These are phyloP conservation scores for Penicillium turbatum DNA, from an alignment of 495 filamentous ascomycete genomes.

Conservation along the genomic window DNA sequence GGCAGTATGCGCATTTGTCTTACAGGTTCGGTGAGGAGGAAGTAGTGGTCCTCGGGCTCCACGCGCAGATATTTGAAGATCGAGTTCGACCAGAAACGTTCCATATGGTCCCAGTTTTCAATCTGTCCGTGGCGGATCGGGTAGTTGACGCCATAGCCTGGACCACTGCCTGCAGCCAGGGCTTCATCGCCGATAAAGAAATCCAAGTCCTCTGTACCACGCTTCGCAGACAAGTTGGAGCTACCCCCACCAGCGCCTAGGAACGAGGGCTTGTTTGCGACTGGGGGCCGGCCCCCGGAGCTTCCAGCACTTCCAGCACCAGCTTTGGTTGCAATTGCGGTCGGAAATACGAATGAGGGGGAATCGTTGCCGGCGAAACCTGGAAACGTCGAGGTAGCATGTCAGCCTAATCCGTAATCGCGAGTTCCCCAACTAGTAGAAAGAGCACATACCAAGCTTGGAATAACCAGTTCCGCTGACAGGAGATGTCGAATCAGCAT, in stretches of 20 bases:
- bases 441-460: slow-evolving; percentile 72
- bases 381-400: slow-evolving; percentile 30
- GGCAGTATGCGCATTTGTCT: slow-evolving; percentile 22
- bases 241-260: slow-evolving; percentile 79
- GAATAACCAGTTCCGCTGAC: slow-evolving; percentile 95
- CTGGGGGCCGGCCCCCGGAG: slow-evolving; percentile 79
- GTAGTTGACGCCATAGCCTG: slow-evolving; percentile 94
- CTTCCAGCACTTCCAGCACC: slow-evolving; percentile 62
- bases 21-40: slow-evolving; percentile 95
- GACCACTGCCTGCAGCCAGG: slow-evolving; percentile 73
- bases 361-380: slow-evolving; percentile 99
- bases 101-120: slow-evolving; percentile 99
- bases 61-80: slow-evolving; percentile 99
- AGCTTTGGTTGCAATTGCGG: slow-evolving; percentile 94
- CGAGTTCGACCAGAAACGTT: slow-evolving; percentile 98
- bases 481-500: slow-evolving; percentile 25
- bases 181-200: slow-evolving; percentile 99
- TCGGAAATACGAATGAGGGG: slow-evolving; percentile 98
- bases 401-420: slow-evolving; percentile 33
- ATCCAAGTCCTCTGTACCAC: slow-evolving; percentile 95
- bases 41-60: slow-evolving; percentile 97
- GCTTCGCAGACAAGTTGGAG: slow-evolving; percentile 82
- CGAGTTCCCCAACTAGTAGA: not conserved
- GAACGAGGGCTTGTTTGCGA: slow-evolving; percentile 92
- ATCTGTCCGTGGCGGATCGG: slow-evolving; percentile 97